phyloP scores from a whole-genome alignment of 1,284 basidiomycete genomes.

The Agroathelia rolfsii region DNA sequence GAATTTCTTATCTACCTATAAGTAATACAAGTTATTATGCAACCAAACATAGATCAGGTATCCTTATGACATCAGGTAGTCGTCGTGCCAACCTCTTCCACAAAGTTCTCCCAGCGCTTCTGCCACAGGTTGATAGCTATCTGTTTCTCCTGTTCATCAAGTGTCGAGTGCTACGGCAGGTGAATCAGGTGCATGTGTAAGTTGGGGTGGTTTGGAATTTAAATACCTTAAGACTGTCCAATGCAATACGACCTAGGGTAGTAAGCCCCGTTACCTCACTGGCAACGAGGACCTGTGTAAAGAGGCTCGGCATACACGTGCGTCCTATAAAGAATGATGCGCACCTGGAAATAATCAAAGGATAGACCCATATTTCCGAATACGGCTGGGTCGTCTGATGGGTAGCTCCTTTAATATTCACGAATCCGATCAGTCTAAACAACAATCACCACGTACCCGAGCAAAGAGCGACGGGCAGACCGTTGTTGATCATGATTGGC shows the following conservation, averaged over 20 bases:
- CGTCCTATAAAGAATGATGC: neutral
- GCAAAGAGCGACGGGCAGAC: conserved; percentile 57
- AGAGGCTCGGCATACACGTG: neutral
- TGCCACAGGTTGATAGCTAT: conserved; percentile 39
- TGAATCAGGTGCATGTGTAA: conserved; percentile 5
- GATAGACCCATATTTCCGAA: conserved; percentile 71
- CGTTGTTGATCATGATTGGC: conserved; percentile 56
- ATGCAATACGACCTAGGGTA: conserved; percentile 49
- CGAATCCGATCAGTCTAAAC: no score
- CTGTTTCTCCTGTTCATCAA: conserved; percentile 38
- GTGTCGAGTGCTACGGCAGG: conserved; percentile 37
- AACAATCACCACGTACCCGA: no score
- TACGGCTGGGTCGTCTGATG: conserved; percentile 66
- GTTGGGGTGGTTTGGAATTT: neutral
- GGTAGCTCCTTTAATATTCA: no score
- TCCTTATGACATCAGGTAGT: no score
- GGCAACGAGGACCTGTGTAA: conserved; percentile 44
- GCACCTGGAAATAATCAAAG: conserved; percentile 62
- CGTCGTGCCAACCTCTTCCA: conserved; percentile 29
- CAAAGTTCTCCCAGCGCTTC: conserved; percentile 39
- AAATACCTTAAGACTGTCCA: conserved; percentile 53
- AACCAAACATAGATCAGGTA: no score
- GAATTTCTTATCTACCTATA: no score
- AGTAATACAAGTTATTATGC: no score
- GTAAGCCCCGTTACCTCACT: conserved; percentile 56